Percentiles rank a stretch among this genome's conserved stretches.
Evolutionary conservation across 2,329 filamentous ascomycete species (phyloP).

Genomic region (Sarocladiaceae sp.): DNA sequence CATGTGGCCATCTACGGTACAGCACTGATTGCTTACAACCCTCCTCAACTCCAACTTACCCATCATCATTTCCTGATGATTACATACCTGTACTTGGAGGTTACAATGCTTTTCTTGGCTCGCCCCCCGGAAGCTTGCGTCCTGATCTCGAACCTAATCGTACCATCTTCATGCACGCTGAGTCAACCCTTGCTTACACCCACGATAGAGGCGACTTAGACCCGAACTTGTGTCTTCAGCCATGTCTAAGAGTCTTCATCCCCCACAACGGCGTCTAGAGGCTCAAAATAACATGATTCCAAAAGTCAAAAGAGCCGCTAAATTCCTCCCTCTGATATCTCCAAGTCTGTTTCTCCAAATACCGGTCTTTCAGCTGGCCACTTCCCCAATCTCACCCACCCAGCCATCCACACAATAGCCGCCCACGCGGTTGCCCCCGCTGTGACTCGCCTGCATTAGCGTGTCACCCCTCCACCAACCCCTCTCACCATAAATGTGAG

Average conservation of each 20-base stretch:
- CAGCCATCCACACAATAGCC: conserved; percentile 1
- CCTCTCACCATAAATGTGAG: neutral
- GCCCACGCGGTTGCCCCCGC: conserved; percentile 5
- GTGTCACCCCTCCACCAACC: neutral
- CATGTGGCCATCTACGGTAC: too few species aligned
- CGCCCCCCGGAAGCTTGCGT: neutral
- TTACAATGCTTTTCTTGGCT: neutral
- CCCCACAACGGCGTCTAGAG: neutral
- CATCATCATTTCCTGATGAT: too few species aligned
- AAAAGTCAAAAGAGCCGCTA: too few species aligned
- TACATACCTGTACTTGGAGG: too few species aligned
- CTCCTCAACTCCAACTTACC: too few species aligned
- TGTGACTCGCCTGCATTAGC: conserved; percentile 10
- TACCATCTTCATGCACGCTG: neutral
- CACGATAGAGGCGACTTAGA: too few species aligned
- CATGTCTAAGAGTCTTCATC: too few species aligned
- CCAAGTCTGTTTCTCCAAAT: conserved; percentile 13
- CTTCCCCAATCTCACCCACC: conserved; percentile 9
- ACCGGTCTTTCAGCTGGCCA: too few species aligned
- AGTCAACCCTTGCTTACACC: too few species aligned
- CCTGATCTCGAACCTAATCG: conserved; percentile 7
- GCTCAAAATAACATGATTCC: neutral
- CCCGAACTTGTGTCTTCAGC: too few species aligned
- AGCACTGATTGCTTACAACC: too few species aligned
- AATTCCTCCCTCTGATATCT: too few species aligned